Evolutionary conservation across 192 early-diverging fungal genomes (phyloP), one percentile per base, ranked within the genome.

Genomic region (Umbelopsis sp.): DNA sequence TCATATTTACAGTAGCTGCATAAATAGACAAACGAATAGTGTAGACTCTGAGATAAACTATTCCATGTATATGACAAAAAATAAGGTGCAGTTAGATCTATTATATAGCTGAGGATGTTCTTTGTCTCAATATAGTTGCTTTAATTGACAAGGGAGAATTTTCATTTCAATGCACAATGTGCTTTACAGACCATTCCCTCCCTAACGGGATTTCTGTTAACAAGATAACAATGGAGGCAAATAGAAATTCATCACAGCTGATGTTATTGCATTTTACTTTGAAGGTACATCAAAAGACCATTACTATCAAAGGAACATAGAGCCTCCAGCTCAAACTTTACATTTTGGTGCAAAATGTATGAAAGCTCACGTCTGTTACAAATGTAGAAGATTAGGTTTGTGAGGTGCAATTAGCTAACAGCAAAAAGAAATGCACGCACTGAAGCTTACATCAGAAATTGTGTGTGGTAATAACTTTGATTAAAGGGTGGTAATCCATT

Each of bases 301-400:
- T 49, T 17, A 25, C 25, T 20, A 7, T 44, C 56, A 10, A 45
- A 3, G 2, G 54, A 47, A 22, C 25, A 65, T 45, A 72, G 41
- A 7, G 71, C 71, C 47, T 72, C 54, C 16, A 72, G 41, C 29
- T 72, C 71, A 50, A 11, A 72, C 31, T 72, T 72, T 17, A 65
- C 34, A 45, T 72, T 72, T 44, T 34, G 56, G 38, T 56, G 45
- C 20, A 72, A 16, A 59, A 72, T 72, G 43, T 24, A 32, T 22
- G 52, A 72, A 43, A 72, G 25, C 10, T 72, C 53, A 4, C 29
- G 34, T 34, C 71, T 72, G 0, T 9, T 2, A 8, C n/a, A 26
- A 29, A n/a, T 49, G 41, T 32, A 56, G 34, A 54, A 1, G 36
- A 17, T 53, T 14, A 29, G 16, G 14, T 20, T 9, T 1, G 31